Evolutionary conservation across 2,329 filamentous ascomycete genomes (phyloP).

Genomic region (Cytospora chrysosperma): DNA sequence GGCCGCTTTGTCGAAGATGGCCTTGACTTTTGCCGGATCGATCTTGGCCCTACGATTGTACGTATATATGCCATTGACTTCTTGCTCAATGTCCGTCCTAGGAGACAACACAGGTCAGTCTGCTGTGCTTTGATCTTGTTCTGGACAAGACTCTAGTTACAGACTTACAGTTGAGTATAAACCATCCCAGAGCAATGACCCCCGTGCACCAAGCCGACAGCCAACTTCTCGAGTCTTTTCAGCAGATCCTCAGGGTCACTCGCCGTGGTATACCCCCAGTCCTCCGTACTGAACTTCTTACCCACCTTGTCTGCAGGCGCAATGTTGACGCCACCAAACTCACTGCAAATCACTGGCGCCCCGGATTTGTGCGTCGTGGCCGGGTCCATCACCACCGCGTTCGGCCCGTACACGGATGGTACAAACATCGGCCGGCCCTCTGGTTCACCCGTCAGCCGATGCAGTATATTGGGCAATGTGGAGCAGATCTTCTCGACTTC

Average conservation of each 20-base stretch:
- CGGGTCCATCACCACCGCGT: slow-evolving; percentile 35
- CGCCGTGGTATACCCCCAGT: slow-evolving; percentile 70
- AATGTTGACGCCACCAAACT: slow-evolving; percentile 69
- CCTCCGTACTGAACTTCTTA: slow-evolving; percentile 39
- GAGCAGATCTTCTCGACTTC: slow-evolving; percentile 55
- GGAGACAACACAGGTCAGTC: slow-evolving; percentile 15
- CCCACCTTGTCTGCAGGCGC: slow-evolving; percentile 43
- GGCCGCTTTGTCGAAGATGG: slow-evolving; percentile 54
- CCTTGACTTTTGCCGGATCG: slow-evolving; percentile 54
- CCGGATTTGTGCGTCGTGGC: slow-evolving; percentile 52
- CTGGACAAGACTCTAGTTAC: background rate
- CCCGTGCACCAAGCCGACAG: slow-evolving; percentile 55
- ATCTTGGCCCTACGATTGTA: slow-evolving; percentile 62
- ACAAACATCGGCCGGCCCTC: slow-evolving; percentile 56
- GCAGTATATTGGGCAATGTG: slow-evolving; percentile 52
- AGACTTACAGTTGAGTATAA: slow-evolving; percentile 62
- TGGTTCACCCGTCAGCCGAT: slow-evolving; percentile 39
- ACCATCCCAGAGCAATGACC: slow-evolving; percentile 63
- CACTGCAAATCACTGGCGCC: slow-evolving; percentile 63
- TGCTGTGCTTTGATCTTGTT: background rate
- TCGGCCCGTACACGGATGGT: slow-evolving; percentile 37
- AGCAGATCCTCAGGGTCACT: slow-evolving; percentile 59
- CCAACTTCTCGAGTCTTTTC: slow-evolving; percentile 55
- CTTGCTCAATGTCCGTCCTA: slow-evolving; percentile 63
- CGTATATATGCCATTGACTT: slow-evolving; percentile 66